phyloP scores from a whole-genome alignment of 306 rosid genomes.

The Phaseolus lunatus region DNA sequence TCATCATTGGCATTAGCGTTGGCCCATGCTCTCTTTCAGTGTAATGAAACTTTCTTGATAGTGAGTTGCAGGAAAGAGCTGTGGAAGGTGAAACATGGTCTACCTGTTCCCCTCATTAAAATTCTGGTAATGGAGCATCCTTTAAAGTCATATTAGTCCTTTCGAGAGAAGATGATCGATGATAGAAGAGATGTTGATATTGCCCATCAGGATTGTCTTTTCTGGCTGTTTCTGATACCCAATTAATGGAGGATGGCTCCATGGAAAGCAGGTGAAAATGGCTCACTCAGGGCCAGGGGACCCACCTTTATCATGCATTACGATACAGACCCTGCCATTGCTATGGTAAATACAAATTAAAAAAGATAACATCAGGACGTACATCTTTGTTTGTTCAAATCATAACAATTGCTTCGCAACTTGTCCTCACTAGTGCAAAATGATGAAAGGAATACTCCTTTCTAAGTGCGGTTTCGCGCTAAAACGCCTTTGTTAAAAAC shows the following conservation, averaged over 20 bases:
- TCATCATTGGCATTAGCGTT: not conserved
- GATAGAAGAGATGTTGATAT: not conserved
- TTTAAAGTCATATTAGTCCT: not conserved
- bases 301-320: not conserved
- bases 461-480: no score
- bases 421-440: not conserved
- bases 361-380: not conserved
- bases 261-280: not conserved
- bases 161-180: not conserved
- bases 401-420: not conserved
- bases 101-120: not conserved
- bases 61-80: not conserved
- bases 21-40: not conserved
- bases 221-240: not conserved
- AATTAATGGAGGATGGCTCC: not conserved
- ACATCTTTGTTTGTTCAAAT: not conserved
- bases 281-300: not conserved
- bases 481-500: no score
- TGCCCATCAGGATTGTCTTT: not conserved
- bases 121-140: not conserved
- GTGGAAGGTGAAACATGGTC: not conserved
- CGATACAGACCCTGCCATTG: not conserved
- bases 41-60: not conserved
- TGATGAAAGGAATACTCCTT: no score
- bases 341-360: not conserved